Conservation (phyloP, 1,284 basidiomycete genomes). For the Ceratobasidium sp. region DNA sequence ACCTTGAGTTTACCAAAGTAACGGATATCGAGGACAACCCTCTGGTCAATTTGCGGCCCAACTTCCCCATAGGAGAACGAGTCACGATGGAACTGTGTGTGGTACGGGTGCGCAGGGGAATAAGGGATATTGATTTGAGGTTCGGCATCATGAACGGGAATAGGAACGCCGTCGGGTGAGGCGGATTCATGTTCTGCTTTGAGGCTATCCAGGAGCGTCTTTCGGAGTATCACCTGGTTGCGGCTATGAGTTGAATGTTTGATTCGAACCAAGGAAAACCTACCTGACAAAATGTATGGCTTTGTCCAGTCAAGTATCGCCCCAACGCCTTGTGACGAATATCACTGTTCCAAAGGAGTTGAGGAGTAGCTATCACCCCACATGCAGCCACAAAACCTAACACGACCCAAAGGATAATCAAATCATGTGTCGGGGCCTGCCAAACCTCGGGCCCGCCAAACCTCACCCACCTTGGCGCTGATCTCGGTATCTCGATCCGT, state of each 20-base stretch:
- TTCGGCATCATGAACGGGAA: slow-evolving; percentile 48
- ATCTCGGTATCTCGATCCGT: slow-evolving; percentile 1
- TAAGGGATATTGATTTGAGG: slow-evolving; percentile 49
- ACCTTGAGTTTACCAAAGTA: slow-evolving; percentile 42
- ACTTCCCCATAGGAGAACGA: slow-evolving; percentile 48
- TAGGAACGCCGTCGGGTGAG: slow-evolving; percentile 44
- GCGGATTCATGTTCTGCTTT: background rate
- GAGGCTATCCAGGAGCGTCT: background rate
- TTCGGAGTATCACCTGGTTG: slow-evolving; percentile 15
- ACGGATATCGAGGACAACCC: slow-evolving; percentile 46
- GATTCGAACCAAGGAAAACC: background rate
- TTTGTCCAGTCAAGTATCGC: slow-evolving; percentile 16
- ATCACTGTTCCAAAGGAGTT: slow-evolving; percentile 37
- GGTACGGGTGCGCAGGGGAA: slow-evolving; percentile 45
- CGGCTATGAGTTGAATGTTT: background rate
- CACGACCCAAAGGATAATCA: no score
- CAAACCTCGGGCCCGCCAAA: no score
- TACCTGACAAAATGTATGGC: slow-evolving; percentile 36
- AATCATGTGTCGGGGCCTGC: background rate
- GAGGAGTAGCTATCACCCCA: slow-evolving; percentile 31
- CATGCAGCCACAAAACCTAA: slow-evolving; percentile 25
- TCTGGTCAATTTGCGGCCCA: slow-evolving; percentile 42
- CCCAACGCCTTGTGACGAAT: slow-evolving; percentile 29
- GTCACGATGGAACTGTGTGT: slow-evolving; percentile 49
- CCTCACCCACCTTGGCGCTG: slow-evolving; percentile 33